phyloP scores from a whole-genome alignment of 2,329 filamentous ascomycete genomes.

The Boeremia exigua region DNA sequence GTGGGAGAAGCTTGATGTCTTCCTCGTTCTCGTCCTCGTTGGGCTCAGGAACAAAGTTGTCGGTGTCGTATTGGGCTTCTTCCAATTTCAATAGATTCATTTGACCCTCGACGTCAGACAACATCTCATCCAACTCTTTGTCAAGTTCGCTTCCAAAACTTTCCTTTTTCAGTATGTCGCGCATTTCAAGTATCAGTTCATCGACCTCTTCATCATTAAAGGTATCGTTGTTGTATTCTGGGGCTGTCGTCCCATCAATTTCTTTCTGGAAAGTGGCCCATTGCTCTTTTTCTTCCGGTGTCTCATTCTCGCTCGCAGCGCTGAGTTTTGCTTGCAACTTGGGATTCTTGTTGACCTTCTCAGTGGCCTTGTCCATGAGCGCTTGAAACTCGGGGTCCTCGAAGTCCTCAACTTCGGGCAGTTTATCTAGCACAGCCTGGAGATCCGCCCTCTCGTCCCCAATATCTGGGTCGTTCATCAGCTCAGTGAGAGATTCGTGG shows the following conservation, averaged over 20 bases:
- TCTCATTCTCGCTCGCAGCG: conserved; percentile 13
- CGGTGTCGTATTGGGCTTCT: neutral
- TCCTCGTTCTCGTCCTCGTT: conserved; percentile 21
- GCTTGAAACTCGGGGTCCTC: conserved; percentile 31
- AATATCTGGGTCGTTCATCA: conserved; percentile 40
- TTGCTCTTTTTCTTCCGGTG: conserved; percentile 20
- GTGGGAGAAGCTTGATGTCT: conserved; percentile 14
- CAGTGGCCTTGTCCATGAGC: conserved; percentile 27
- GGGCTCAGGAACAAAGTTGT: neutral
- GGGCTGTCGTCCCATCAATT: conserved; percentile 18
- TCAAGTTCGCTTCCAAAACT: conserved; percentile 28
- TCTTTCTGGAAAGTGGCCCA: conserved; percentile 7
- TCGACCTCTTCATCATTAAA: conserved; percentile 28
- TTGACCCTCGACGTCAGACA: conserved; percentile 21
- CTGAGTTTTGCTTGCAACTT: conserved; percentile 31
- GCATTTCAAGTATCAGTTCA: conserved; percentile 33
- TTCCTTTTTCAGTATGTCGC: conserved; percentile 32
- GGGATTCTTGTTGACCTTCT: conserved; percentile 29
- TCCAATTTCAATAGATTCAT: conserved; percentile 4
- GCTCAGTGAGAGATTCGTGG: conserved; percentile 29
- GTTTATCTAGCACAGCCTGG: conserved; percentile 29
- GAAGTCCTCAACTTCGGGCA: conserved; percentile 29
- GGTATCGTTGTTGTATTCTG: conserved; percentile 11
- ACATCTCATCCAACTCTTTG: conserved; percentile 27
- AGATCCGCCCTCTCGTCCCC: conserved; percentile 30